Evolutionary conservation across 441 rosid species (phyloP), one percentile per base, ranked within the genome.

Genomic region (Theobroma grandiflorum): DNA sequence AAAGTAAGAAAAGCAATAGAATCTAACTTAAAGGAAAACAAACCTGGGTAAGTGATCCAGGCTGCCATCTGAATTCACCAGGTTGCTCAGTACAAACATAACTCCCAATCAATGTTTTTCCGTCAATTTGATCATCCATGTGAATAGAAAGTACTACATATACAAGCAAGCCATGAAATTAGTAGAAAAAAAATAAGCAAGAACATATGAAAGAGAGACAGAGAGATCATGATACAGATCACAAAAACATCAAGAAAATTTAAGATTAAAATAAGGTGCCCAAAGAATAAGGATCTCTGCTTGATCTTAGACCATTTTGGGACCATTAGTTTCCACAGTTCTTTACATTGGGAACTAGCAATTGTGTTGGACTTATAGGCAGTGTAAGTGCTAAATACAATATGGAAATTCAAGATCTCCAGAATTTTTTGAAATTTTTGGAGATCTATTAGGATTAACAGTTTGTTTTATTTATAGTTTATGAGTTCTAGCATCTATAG

Each of bases 91-190:
- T 87, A 87, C 97, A 97, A 74, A 94, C 96, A 84, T 93, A 97
- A 81, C 90, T 93, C 71, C 99, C 99, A 83, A 95, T 82, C 90
- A 97, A 86, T 31, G 97, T 94, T 87, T 94, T 95, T 42, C 98
- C 99, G 81, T 97, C 99, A 83, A 97, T 89, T 93, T 97, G 99
- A 82, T 95, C 99, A 85, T 97, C 99, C 99, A 95, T 91, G 87
- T 94, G 96, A 85, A 97, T 92, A 79, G 85, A 92, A 40, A 97
- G 82, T 80, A 93, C 99, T 97, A 84, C 50, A 64, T 33, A 70
- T 45, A 50, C 61, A 71, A 78, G 14, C 61, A 68, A 16, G 72
- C 31, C 20, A 33, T 43, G 37, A 61, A 66, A 12, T 53, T 53
- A 53, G 59, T 43, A 2, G 63, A 76, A 52, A 69, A 67, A 61